Evolutionary conservation across 495 filamentous ascomycete genomes (phyloP), one percentile per base, ranked within the genome.

Genomic region (Penicillium desertorum): DNA sequence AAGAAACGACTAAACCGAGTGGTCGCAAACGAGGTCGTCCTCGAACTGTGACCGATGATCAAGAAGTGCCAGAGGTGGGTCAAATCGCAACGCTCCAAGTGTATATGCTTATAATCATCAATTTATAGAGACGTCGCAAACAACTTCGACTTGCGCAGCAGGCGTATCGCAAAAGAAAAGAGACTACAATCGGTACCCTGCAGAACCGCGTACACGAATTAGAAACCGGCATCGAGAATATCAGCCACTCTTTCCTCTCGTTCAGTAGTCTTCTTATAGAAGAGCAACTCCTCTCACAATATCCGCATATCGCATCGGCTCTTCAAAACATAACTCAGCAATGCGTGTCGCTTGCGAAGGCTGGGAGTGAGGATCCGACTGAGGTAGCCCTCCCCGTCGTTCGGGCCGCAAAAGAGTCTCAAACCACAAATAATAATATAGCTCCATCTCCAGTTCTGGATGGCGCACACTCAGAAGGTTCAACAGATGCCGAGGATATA

Each of bases 81-180:
- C 36, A 17, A 2, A 45, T 11, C 6, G 14, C 19, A 43, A 19
- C 16, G 14, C 57, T 9, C 20, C 47, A 29, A 36, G 19, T 19
- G 39, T 12, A 2, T 20, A 22, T 17, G 25, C 17, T 51, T n/a
- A 42, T 30, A 9, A 16, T 29, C 20, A 43, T 12, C n/a, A 1
- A 23, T 44, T 10, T 54, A 41, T 58, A 72, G 70, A 67, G 61
- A 64, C 86, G 91, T 51, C 83, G 91, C 59, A 93, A 87, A 19
- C 91, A 96, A 71, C 92, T 96, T 53, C 86, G 91, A 37, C 81
- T 94, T 54, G 91, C 91, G 10, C 91, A 96, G 62, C 81, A 91
- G 54, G 90, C 90, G 6, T 95, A 95, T 69, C 85, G 91, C 17
- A 81, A 87, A 62, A 83, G 90, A n/a, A 96, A 95, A 69, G 91